Conservation (phyloP, 1,284 basidiomycete species). For the Sanghuangporus sanghuang region DNA sequence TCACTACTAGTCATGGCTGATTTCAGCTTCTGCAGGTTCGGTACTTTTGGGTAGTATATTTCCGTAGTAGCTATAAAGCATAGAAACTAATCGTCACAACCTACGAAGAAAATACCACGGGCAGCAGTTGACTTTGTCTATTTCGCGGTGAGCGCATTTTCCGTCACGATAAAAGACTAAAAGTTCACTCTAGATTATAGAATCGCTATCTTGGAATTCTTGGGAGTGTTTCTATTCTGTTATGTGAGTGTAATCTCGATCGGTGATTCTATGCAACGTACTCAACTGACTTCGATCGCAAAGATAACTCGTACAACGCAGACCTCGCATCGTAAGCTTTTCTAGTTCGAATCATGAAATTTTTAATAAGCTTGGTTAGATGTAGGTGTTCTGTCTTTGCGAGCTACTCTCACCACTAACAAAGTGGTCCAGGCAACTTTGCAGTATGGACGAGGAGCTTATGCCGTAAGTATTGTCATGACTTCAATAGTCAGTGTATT, state of each 20-base stretch:
- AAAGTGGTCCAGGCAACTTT: not conserved
- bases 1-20: not conserved
- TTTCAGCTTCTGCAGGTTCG: not conserved
- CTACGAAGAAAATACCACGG: not conserved
- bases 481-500: not conserved
- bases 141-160: not conserved
- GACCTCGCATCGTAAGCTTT: not conserved
- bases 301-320: not conserved
- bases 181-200: not conserved
- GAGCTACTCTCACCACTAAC: not conserved
- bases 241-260: not conserved
- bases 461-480: not conserved
- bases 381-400: not conserved
- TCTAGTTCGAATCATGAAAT: not conserved
- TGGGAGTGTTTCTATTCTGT: not conserved
- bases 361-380: not conserved
- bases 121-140: not conserved
- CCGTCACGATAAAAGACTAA: not conserved
- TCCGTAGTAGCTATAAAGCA: not conserved
- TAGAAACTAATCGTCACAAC: not conserved
- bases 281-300: not conserved
- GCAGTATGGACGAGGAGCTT: not conserved
- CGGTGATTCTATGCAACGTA: not conserved
- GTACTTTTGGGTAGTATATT: not conserved
- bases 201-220: conserved; percentile 1